These are phyloP conservation scores for Chionographis japonica DNA, from an alignment of 106 monocot genomes.

Conservation along the genomic window DNA sequence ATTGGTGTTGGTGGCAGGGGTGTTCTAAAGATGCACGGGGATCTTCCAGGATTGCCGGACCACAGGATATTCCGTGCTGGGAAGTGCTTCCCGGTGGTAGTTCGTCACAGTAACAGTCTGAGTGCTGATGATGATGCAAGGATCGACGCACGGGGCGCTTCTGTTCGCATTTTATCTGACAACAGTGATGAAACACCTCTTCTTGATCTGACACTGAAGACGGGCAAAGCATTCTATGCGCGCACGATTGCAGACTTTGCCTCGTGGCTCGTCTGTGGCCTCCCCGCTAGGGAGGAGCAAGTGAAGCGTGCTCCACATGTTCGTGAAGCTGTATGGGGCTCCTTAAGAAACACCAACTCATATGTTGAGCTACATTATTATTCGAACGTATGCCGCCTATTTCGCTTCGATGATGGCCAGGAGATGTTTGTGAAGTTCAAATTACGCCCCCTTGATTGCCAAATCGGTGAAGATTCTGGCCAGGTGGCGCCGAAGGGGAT, in stretches of 20 bases:
- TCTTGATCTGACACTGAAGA: constrained; percentile 46
- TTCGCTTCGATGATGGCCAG: constrained; percentile 31
- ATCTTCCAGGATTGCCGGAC: constrained; percentile 17
- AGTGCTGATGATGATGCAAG: constrained; percentile 59
- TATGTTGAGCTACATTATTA: constrained; percentile 47
- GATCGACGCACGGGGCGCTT: constrained; percentile 46
- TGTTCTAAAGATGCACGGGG: constrained; percentile 20
- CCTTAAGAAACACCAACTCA: constrained; percentile 35
- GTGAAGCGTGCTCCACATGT: constrained; percentile 42
- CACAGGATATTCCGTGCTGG: constrained; percentile 39
- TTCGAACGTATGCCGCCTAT: constrained; percentile 37
- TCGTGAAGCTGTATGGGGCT: constrained; percentile 52
- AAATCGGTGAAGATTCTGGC: constrained; percentile 31
- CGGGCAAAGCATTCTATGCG: constrained; percentile 49
- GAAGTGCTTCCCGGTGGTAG: constrained; percentile 27
- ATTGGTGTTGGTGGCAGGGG: constrained; percentile 42
- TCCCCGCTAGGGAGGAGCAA: constrained; percentile 41
- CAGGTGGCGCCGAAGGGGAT: constrained; percentile 33
- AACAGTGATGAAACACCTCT: constrained; percentile 10
- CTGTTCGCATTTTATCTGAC: constrained; percentile 32
- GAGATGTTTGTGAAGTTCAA: constrained; percentile 53
- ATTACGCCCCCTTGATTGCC: constrained; percentile 26
- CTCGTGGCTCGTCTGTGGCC: constrained; percentile 40
- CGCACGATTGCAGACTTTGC: constrained; percentile 47
- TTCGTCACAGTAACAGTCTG: constrained; percentile 51